Percentiles rank a stretch among this genome's conserved stretches.
Evolutionary conservation across 331 rosid genomes (phyloP).

Genomic region (Erythrophleum ivorense): DNA sequence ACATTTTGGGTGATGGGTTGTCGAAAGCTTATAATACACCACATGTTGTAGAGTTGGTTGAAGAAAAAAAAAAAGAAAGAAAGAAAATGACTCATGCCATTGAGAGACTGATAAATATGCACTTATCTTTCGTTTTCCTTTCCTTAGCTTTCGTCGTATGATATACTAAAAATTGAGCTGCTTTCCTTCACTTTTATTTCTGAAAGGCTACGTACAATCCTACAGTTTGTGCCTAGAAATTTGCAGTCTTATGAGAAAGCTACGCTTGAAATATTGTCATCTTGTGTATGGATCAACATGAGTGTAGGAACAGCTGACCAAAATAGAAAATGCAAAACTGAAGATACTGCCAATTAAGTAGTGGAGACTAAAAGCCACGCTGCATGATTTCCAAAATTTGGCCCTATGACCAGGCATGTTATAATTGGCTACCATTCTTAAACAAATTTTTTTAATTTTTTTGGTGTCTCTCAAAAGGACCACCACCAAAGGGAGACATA

Average conservation of each 20-base stretch:
- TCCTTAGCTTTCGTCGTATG: neutral
- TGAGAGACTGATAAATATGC: neutral
- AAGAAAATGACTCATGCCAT: too few species aligned
- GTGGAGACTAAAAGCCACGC: neutral
- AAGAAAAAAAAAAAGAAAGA: too few species aligned
- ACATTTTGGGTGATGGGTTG: neutral
- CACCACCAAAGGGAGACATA: neutral
- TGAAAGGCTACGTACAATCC: neutral
- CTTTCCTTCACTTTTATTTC: conserved; percentile 6
- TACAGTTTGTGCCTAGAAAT: neutral
- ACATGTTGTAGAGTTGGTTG: neutral
- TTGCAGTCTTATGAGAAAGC: neutral
- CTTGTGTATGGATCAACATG: conserved; percentile 17
- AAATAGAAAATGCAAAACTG: neutral
- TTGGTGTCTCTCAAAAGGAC: conserved; percentile 5
- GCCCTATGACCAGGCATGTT: neutral
- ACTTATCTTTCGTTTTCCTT: neutral
- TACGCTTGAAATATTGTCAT: conserved; percentile 35
- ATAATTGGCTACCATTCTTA: neutral
- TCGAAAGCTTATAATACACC: neutral
- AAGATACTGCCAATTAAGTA: neutral
- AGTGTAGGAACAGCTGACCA: neutral
- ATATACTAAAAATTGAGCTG: neutral
- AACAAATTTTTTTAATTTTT: too few species aligned
- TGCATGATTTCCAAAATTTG: neutral